Percentiles rank a stretch among this genome's conserved stretches.
Evolutionary conservation across 2,329 filamentous ascomycete species (phyloP).

Genomic region (Colletotrichum lini): DNA sequence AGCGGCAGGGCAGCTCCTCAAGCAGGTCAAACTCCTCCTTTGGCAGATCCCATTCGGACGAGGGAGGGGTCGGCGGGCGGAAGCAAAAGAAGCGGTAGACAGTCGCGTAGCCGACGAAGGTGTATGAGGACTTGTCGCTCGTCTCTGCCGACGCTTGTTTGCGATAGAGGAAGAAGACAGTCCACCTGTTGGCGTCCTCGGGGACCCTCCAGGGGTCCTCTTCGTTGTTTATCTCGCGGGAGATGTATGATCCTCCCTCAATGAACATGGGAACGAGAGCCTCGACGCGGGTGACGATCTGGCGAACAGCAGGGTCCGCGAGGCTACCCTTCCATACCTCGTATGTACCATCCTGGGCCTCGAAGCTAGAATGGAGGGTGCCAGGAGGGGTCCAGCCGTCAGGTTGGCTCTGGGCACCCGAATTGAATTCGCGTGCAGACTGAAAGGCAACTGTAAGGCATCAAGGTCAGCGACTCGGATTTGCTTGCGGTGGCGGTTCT

Average conservation of each 20-base stretch:
- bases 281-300: constrained; percentile 85
- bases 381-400: constrained; percentile 80
- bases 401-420: constrained; percentile 55
- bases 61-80: constrained; percentile 61
- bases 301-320: constrained; percentile 76
- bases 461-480: neutral
- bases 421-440: constrained; percentile 73
- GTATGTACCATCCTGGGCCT: constrained; percentile 74
- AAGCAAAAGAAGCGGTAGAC: constrained; percentile 88
- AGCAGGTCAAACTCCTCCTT: constrained; percentile 63
- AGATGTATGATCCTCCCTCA: constrained; percentile 88
- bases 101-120: constrained; percentile 90
- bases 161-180: constrained; percentile 88
- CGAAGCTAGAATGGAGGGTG: constrained; percentile 75
- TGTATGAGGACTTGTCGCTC: constrained; percentile 73
- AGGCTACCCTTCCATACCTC: constrained; percentile 90
- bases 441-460: constrained; percentile 74
- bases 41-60: constrained; percentile 62
- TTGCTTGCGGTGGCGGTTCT: constrained; percentile 12
- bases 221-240: constrained; percentile 58
- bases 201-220: constrained; percentile 47
- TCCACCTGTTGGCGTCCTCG: constrained; percentile 85
- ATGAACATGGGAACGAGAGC: constrained; percentile 90
- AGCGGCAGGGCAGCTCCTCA: constrained; percentile 78
- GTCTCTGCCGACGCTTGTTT: constrained; percentile 64